Base-by-base conservation (phyloP, 345 rosid species). In the Lenwebbia sp. region DNA sequence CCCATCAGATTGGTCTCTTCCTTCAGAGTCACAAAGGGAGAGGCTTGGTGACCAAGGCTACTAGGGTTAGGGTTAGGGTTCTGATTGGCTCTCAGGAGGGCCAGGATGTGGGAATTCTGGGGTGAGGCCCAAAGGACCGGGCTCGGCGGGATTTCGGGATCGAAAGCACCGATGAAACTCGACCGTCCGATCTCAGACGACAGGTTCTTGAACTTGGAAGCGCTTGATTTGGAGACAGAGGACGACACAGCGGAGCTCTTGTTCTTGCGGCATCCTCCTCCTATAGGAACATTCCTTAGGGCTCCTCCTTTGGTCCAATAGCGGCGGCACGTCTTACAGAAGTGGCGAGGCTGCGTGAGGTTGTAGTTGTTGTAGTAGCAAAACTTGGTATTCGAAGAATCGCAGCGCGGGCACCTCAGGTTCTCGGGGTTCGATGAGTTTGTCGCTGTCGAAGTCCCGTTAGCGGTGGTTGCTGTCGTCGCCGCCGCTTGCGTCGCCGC, bases 291-390 rank as follows among this genome's bases (percentile, higher is more conserved):
- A 53, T 94, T 93, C 84, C 97, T 74, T 4, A 94, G 91, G 23
- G 96, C 94, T 21, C 97, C 97, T 4, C 97, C 97, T 89, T 93
- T 94, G 28, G 97, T 94, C 97, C 97, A 94, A 86, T 94, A 94
- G 4, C 97, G 93, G 56, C 97, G 97, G 70, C 97, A 94, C n/a
- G 96, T 93, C 94, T 94, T 94, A 92, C 97, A 94, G 88, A 94
- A 94, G 89, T 94, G 96, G 82, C 97, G 96, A 49, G 97, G 97
- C 92, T 94, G 97, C 26, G 96, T 94, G 83, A 94, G 96, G 52
- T 94, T 94, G 85, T 94, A 94, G 90, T 94, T 94, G 93, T 94
- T 94, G 90, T 93, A 94, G 91, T 94, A 94, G 85, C 97, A 94
- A 88, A 94, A 94, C 90, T 94, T 94, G 53, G 97, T 94, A 92